phyloP scores from a whole-genome alignment of 495 filamentous ascomycete genomes.

The Aspergillus panamensis region DNA sequence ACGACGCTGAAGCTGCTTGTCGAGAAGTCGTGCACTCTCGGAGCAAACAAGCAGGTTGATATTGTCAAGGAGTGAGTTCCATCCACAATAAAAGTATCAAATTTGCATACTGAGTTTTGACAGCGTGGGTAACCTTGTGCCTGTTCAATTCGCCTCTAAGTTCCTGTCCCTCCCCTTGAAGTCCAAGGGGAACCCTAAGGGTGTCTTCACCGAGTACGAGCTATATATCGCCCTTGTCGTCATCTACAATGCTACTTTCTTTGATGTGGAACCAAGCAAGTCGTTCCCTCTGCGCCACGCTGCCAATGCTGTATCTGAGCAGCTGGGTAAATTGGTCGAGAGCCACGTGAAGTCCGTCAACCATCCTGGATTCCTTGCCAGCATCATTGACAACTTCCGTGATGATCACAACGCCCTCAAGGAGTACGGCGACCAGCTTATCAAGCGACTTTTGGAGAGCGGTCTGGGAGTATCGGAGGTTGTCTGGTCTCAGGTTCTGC shows the following conservation, averaged over 20 bases:
- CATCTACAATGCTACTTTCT: conserved; percentile 58
- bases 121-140: conserved; percentile 66
- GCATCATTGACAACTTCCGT: conserved; percentile 53
- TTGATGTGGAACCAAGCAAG: conserved; percentile 51
- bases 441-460: conserved; percentile 64
- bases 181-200: conserved; percentile 61
- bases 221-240: conserved; percentile 71
- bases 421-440: conserved; percentile 65
- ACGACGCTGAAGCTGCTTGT: conserved; percentile 62
- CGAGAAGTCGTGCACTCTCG: conserved; percentile 58
- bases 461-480: conserved; percentile 65
- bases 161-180: conserved; percentile 74
- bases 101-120: conserved; percentile 1
- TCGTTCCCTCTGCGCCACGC: conserved; percentile 58
- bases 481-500: conserved; percentile 68
- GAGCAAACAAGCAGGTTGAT: conserved; percentile 64
- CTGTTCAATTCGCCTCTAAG: conserved; percentile 66
- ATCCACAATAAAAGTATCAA: background rate
- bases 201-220: conserved; percentile 75
- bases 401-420: conserved; percentile 53
- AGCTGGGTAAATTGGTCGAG: conserved; percentile 60
- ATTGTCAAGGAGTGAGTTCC: conserved; percentile 61
- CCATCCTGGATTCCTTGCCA: conserved; percentile 51
- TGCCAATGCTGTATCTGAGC: conserved; percentile 56
- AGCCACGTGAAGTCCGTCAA: conserved; percentile 63